A percentile compares a stretch with the other conserved stretches of the same genome.
These are phyloP conservation scores for Narthecium ossifragum DNA, from an alignment of 106 monocot genomes.

Conservation along the genomic window DNA sequence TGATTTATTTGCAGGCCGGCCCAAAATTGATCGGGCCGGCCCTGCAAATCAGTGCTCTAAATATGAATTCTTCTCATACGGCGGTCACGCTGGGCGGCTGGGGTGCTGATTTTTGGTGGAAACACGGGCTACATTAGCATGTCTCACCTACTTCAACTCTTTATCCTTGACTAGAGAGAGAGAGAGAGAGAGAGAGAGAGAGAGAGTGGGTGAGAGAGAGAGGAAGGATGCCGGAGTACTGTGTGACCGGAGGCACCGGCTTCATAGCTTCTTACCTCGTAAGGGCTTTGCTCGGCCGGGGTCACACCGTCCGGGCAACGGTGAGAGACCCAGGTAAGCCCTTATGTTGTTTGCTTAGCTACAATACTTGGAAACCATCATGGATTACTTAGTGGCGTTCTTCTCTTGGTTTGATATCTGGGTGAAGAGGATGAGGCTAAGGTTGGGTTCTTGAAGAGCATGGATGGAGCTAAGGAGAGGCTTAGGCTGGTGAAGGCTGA, in stretches of 20 bases:
- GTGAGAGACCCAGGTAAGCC: constrained; percentile 69
- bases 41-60: too few species aligned
- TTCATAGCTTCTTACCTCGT: constrained; percentile 76
- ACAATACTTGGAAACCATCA: too few species aligned
- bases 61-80: too few species aligned
- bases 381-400: too few species aligned
- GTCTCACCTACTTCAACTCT: too few species aligned
- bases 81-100: too few species aligned
- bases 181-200: not conserved
- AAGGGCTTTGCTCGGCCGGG: constrained; percentile 41
- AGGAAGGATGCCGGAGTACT: constrained; percentile 62
- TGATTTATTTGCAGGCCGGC: too few species aligned
- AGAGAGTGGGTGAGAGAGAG: not conserved
- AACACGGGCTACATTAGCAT: too few species aligned
- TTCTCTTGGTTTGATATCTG: not conserved
- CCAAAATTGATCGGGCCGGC: too few species aligned
- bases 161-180: too few species aligned
- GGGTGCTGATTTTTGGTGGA: too few species aligned
- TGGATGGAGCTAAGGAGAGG: constrained; percentile 74
- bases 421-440: constrained; percentile 41
- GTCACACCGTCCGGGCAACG: constrained; percentile 77
- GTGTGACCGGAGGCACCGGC: constrained; percentile 88
- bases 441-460: constrained; percentile 55
- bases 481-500: constrained; percentile 71
- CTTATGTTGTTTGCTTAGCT: too few species aligned